Evolutionary conservation across 176 grass and related monocot genomes (phyloP).

Genomic region (Triticum urartu): DNA sequence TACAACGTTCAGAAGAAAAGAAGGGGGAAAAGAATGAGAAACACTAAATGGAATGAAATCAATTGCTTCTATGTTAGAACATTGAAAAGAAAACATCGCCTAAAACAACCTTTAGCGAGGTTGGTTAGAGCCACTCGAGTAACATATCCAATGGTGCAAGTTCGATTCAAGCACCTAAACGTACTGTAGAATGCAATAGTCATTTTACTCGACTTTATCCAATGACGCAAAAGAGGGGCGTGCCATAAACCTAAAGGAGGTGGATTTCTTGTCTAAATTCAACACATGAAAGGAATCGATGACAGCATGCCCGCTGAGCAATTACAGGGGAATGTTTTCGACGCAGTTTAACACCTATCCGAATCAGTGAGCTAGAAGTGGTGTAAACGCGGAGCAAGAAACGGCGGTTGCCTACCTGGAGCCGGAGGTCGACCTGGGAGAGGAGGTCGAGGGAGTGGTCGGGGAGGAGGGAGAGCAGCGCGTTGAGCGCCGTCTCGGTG

Average conservation of each 20-base stretch:
- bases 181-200: background rate
- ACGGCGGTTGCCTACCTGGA: slow-evolving; percentile 52
- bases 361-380: background rate
- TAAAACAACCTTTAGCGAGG: background rate
- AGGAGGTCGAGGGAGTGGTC: slow-evolving; percentile 97
- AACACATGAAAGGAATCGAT: background rate
- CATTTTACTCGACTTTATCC: background rate
- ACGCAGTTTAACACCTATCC: background rate
- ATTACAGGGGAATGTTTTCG: background rate
- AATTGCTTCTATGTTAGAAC: background rate
- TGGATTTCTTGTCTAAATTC: background rate
- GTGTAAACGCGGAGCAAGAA: background rate
- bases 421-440: slow-evolving; percentile 96
- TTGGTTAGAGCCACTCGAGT: background rate
- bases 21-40: background rate
- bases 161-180: background rate
- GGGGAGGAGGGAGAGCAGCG: slow-evolving; percentile 84
- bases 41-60: background rate
- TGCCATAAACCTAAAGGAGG: background rate
- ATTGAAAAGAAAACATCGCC: background rate
- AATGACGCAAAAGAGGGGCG: background rate
- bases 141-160: background rate
- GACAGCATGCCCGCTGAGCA: background rate
- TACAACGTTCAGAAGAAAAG: background rate
- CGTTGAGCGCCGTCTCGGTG: slow-evolving; percentile 85